phyloP scores from a whole-genome alignment of 2,329 filamentous ascomycete species.

The Monilinia fructicola region DNA sequence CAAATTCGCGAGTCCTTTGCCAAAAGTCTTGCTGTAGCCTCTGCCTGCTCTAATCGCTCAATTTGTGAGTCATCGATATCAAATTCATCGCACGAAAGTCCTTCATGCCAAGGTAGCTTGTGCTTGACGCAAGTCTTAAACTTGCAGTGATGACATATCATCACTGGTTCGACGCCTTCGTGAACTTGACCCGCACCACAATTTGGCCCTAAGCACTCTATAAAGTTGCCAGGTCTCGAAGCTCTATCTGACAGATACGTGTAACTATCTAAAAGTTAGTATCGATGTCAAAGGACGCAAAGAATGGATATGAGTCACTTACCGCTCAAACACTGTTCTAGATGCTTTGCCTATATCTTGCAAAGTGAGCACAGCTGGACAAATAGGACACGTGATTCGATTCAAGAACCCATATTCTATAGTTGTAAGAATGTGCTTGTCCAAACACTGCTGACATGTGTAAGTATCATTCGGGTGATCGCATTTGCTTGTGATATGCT shows the following conservation, averaged over 20 bases:
- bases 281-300: neutral
- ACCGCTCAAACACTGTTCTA: neutral
- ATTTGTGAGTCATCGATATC: conserved; percentile 31
- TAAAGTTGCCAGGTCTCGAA: conserved; percentile 4
- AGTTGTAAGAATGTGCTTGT: conserved; percentile 8
- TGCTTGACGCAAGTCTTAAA: conserved; percentile 32
- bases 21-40: conserved; percentile 34
- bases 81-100: conserved; percentile 32
- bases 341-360: neutral
- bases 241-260: conserved; percentile 5
- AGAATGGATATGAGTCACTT: neutral
- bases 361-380: conserved; percentile 1
- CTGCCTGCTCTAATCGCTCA: conserved; percentile 33
- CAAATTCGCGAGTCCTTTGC: conserved; percentile 30
- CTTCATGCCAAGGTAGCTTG: conserved; percentile 34
- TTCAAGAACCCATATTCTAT: conserved; percentile 6
- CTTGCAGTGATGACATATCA: conserved; percentile 31
- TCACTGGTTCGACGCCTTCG: conserved; percentile 26
- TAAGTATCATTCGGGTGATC: neutral
- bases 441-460: neutral
- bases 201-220: conserved; percentile 27
- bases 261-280: conserved; percentile 4
- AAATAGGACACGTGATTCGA: conserved; percentile 17
- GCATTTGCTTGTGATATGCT: neutral
- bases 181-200: conserved; percentile 31